Evolutionary conservation across 306 rosid species (phyloP).

Genomic region (Cucurbita ficifolia): DNA sequence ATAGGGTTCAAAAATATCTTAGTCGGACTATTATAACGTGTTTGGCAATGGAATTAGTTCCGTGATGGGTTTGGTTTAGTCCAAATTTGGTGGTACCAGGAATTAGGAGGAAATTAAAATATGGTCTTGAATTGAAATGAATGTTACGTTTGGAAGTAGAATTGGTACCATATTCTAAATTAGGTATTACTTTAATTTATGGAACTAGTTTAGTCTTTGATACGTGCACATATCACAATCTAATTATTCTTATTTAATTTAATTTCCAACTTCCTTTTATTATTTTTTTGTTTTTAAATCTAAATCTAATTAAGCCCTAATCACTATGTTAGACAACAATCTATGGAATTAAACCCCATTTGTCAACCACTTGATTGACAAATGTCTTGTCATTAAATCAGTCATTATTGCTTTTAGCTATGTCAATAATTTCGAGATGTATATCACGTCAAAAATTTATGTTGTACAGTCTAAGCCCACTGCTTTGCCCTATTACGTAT

Average conservation of each 20-base stretch:
- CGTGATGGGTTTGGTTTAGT: neutral
- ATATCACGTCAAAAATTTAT: too few species aligned
- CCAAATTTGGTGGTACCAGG: neutral
- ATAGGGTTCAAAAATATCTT: too few species aligned
- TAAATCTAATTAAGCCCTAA: neutral
- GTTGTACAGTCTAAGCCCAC: too few species aligned
- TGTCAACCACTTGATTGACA: neutral
- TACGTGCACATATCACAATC: neutral
- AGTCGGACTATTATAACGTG: too few species aligned
- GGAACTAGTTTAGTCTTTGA: neutral
- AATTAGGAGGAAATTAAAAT: neutral
- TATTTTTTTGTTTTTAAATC: neutral
- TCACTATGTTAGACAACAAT: neutral
- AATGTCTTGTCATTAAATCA: neutral
- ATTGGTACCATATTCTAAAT: neutral
- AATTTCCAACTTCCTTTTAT: neutral
- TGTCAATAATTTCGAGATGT: too few species aligned
- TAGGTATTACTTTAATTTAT: neutral
- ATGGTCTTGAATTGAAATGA: neutral
- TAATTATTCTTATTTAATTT: too few species aligned
- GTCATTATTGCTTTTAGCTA: neutral
- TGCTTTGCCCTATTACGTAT: too few species aligned
- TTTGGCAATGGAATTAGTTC: neutral
- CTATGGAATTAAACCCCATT: neutral
- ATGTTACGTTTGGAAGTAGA: neutral